Evolutionary conservation across 139 green algal species (phyloP).

Genomic region (Volvox africanus): DNA sequence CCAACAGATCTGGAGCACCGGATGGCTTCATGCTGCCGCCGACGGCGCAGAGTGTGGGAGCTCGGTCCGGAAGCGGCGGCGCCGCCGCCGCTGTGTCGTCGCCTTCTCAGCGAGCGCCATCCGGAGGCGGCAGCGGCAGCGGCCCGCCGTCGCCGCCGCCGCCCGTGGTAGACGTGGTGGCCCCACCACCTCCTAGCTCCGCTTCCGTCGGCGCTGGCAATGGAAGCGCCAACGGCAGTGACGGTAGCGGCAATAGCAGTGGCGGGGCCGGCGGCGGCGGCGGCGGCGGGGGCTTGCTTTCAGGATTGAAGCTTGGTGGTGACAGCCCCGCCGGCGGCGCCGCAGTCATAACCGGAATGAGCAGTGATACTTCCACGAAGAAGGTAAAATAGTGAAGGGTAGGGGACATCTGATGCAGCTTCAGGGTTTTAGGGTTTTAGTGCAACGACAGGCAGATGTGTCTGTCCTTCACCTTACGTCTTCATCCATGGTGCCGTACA

Average conservation of each 20-base stretch:
- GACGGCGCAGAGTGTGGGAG: neutral
- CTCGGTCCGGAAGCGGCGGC: neutral
- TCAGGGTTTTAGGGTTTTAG: too few species aligned
- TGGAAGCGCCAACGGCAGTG: neutral
- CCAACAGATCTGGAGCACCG: neutral
- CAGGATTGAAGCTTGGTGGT: neutral
- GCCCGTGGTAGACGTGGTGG: conserved; percentile 23
- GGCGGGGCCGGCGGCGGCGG: neutral
- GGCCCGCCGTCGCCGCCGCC: neutral
- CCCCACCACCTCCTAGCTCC: neutral
- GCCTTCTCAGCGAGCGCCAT: neutral
- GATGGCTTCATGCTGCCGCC: conserved; percentile 1
- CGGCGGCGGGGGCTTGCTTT: neutral
- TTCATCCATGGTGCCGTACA: too few species aligned
- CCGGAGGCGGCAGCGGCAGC: neutral
- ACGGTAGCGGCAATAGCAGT: neutral
- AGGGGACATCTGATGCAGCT: too few species aligned
- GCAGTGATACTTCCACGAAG: neutral
- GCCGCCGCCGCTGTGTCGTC: neutral
- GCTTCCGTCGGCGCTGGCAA: neutral
- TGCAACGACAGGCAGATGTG: too few species aligned
- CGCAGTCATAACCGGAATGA: neutral
- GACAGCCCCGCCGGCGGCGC: neutral
- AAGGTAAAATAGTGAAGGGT: neutral
- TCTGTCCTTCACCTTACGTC: too few species aligned